Base-by-base conservation (phyloP, 2,329 filamentous ascomycete species). In the Talaromyces marneffei region DNA sequence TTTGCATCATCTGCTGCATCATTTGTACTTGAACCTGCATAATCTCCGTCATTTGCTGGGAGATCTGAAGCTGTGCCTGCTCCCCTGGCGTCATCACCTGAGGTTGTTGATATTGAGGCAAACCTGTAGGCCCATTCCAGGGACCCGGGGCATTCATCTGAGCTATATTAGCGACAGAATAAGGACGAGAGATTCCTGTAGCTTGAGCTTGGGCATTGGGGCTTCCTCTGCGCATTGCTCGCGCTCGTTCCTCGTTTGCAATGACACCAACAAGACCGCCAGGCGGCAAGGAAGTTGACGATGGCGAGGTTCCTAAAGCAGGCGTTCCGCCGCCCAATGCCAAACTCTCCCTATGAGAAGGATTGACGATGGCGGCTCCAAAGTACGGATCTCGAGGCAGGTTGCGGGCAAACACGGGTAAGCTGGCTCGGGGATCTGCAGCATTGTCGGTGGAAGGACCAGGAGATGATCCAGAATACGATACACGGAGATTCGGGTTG, bases 21-120 rank as follows among this genome's bases (percentile, higher is more conserved):
- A 92, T 92, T 72, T 95, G 90, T 88, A 95, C 92, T 73, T 96
- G 91, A 87, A 94, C 91, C 71, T 92, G 88, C 89, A 93, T 92
- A 77, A 93, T 92, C 69, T 91, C 87, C 60, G 85, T 83, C 90
- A 93, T 92, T 70, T 92, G 89, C 70, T 91, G 88, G 6, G 85
- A 88, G 82, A 94, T 88, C 66, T 92, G 87, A 44, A 92, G 82
- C 68, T 93, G 89, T 29, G 87, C 87, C 71, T 90, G 88, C 64
- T 91, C 88, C 23, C 83, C 84, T 2, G 86, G 79, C 16, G 83
- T 83, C 48, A 87, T 68, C 66, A 71, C 71, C 2, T 48, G 46
- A 12, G 57, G 46, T 18, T 40, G 54, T 12, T 67, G 71, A 37
- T 66, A 68, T 9, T 64, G 64, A 57, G 64, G 62, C 12, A 61